Percentiles rank a stretch among this genome's conserved stretches.
These are phyloP conservation scores for Andrographis paniculata DNA, from an alignment of 305 asterid species.

Conservation along the genomic window DNA sequence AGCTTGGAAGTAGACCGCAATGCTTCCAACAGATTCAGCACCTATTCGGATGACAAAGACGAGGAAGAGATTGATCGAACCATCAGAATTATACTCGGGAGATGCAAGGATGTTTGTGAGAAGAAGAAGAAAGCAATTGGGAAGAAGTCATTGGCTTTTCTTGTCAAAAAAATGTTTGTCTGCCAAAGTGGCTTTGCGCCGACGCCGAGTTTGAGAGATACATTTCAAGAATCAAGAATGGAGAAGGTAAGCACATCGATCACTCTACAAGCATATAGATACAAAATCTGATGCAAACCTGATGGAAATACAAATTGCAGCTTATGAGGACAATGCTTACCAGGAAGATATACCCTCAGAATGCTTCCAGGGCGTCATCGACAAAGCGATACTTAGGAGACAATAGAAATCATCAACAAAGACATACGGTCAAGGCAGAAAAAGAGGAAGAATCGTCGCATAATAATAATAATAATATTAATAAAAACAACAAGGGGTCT, in stretches of 20 bases:
- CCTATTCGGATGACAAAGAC: constrained; percentile 34
- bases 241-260: constrained; percentile 49
- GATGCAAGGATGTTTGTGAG: constrained; percentile 79
- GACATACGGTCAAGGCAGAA: constrained; percentile 20
- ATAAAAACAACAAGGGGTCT: constrained; percentile 27
- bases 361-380: constrained; percentile 35
- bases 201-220: constrained; percentile 53
- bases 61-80: constrained; percentile 86
- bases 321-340: constrained; percentile 72
- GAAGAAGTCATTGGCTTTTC: constrained; percentile 61
- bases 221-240: constrained; percentile 86
- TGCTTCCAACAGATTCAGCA: constrained; percentile 37
- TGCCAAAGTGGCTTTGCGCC: constrained; percentile 61
- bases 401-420: background rate
- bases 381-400: constrained; percentile 45
- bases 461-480: constrained; percentile 18
- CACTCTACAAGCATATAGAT: background rate
- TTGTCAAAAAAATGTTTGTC: constrained; percentile 73
- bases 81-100: constrained; percentile 65
- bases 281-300: background rate
- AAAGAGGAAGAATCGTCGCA: constrained; percentile 29
- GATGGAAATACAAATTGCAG: constrained; percentile 25
- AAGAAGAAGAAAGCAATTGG: constrained; percentile 56
- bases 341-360: constrained; percentile 49
- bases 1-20: constrained; percentile 73